phyloP scores from a whole-genome alignment of 371 early-diverging fungal species.

The Haplosporangium sp. region DNA sequence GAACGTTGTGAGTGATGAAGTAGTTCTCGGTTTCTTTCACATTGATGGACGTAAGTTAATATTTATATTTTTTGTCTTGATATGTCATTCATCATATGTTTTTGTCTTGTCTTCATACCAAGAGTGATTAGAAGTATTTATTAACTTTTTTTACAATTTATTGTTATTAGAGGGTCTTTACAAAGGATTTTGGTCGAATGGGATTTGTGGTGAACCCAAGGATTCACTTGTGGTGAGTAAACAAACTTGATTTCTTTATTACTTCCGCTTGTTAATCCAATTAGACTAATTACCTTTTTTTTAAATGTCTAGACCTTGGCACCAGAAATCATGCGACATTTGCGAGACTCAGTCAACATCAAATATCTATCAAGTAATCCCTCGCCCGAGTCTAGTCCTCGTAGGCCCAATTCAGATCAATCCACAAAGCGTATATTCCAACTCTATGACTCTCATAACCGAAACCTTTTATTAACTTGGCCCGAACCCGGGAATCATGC shows the following conservation, averaged over 20 bases:
- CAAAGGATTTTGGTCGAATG: constrained; percentile 55
- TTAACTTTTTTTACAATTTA: not conserved
- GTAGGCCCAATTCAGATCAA: constrained; percentile 17
- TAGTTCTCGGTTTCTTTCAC: constrained; percentile 69
- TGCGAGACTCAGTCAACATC: constrained; percentile 32
- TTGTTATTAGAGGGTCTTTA: constrained; percentile 43
- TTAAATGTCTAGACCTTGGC: constrained; percentile 27
- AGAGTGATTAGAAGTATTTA: too few species aligned
- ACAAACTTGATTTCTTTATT: not conserved
- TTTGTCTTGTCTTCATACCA: too few species aligned
- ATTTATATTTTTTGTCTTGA: too few species aligned
- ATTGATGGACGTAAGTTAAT: constrained; percentile 56
- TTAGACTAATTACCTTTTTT: not conserved
- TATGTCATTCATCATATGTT: too few species aligned
- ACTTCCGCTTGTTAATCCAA: not conserved
- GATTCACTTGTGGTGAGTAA: constrained; percentile 42
- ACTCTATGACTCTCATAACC: constrained; percentile 55
- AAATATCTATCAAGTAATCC: not conserved
- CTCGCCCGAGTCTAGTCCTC: constrained; percentile 27
- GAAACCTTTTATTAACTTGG: constrained; percentile 59
- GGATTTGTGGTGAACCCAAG: constrained; percentile 51
- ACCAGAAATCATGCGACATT: constrained; percentile 45
- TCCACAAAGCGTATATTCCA: constrained; percentile 60
- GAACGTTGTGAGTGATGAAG: constrained; percentile 65
- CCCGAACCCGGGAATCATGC: constrained; percentile 50